Conservation (phyloP, 192 early-diverging fungal species). For the Backusella macrospora region DNA sequence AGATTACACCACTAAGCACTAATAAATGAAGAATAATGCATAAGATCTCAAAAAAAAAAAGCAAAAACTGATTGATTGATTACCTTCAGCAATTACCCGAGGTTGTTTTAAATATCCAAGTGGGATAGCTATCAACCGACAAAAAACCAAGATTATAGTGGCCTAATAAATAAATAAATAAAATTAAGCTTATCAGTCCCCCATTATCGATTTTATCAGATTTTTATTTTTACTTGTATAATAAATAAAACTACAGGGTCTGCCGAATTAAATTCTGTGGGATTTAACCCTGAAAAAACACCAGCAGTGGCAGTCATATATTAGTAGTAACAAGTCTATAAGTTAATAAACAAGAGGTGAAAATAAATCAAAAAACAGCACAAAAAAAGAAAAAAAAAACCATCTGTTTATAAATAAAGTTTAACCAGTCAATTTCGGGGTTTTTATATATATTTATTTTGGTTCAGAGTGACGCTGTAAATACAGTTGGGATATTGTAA, state of each 20-base stretch:
- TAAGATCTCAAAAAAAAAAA: not conserved
- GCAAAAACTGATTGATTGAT: not conserved
- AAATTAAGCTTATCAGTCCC: not conserved
- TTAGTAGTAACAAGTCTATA: not conserved
- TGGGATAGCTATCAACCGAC: constrained; percentile 65
- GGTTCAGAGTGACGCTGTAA: not conserved
- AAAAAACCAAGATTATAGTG: constrained; percentile 71
- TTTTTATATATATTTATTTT: constrained; percentile 11
- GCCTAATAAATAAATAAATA: constrained; percentile 22
- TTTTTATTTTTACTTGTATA: constrained; percentile 54
- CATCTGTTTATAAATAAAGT: not conserved
- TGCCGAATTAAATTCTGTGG: constrained; percentile 50
- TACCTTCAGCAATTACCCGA: constrained; percentile 82
- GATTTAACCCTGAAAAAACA: constrained; percentile 69
- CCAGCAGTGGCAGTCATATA: constrained; percentile 34
- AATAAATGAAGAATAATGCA: not conserved
- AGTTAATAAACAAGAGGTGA: not conserved
- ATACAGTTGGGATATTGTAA: not conserved
- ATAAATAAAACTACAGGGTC: constrained; percentile 78
- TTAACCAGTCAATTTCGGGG: not conserved
- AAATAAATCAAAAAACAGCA: not conserved
- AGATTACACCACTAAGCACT: constrained; percentile 83
- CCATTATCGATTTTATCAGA: not conserved
- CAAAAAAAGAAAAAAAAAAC: not conserved
- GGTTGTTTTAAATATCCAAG: constrained; percentile 76